Evolutionary conservation across 176 grass and related monocot genomes (phyloP), one percentile per base, ranked within the genome.

Genomic region (Aegilops sharonensis): DNA sequence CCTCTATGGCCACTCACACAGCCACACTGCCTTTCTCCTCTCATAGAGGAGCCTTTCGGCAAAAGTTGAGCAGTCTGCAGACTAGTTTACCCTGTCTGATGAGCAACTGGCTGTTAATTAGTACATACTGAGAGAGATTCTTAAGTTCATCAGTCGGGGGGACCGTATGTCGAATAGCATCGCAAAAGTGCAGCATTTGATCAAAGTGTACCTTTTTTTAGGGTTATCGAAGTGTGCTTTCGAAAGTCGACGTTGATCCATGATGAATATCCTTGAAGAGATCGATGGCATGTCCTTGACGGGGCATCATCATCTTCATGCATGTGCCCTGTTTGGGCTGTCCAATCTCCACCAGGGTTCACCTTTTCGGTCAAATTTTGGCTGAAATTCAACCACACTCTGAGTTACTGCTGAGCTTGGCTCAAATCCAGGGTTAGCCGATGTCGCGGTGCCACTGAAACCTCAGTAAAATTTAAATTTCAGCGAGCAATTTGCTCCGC

Each of bases 261-360:
- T 24, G 81, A 79, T 42, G 74, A 50, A 79, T 52, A 11, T 65
- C 42, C 81, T 57, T 40, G 9, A 79, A 21, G 17, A 21, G 56
- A 59, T 59, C 7, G 24, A 64, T 45, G 39, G 78, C 35, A 1
- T 31, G 39, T 52, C 18, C 64, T 61, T 15, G 64, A 42, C n/a
- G 42, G 36, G 64, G 75, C 14, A 72, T 31, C 31, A 84, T 73
- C 66, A 78, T 88, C 21, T 15, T 72, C 81, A 83, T 77, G 36
- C 80, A 88, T 84, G 66, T 39, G 12, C 67, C 8, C 1, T 24
- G 11, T 37, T 48, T 30, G 25, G 43, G 43, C 27, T 50, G 23
- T 48, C 23, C 72, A 15, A 0, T 12, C 5, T 74, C 11, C 2
- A 47, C 21, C 23, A 12, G n/a, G 40, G 23, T 48, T 74, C 23